Conservation (phyloP, 1,139 yeast genomes). For the Taphrina pruni region DNA sequence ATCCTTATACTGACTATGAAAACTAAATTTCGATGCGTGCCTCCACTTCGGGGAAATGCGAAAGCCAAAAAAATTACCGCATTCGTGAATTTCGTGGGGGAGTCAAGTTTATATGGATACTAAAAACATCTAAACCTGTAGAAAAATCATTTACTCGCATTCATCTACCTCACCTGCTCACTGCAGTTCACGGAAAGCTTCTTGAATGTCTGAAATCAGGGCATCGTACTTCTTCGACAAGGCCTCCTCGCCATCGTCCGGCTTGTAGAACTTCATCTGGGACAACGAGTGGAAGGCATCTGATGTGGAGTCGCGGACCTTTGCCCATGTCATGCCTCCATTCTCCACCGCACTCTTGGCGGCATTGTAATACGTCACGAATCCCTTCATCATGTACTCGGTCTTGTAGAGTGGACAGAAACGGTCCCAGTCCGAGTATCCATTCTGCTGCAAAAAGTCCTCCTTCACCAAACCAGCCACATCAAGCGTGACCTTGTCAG, state of each 20-base stretch:
- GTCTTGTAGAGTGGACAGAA: slow-evolving; percentile 99
- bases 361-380: slow-evolving; percentile 88
- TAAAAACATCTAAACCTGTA: background rate
- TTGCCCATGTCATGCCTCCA: slow-evolving; percentile 88
- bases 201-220: slow-evolving; percentile 25
- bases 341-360: slow-evolving; percentile 95
- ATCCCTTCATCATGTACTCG: slow-evolving; percentile 95
- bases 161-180: background rate
- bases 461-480: slow-evolving; percentile 90
- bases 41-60: slow-evolving; percentile 4
- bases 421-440: slow-evolving; percentile 96
- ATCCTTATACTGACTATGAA: too few relatives aligned
- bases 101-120: too few relatives aligned
- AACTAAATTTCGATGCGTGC: background rate
- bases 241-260: slow-evolving; percentile 84
- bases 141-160: background rate
- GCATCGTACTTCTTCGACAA: slow-evolving; percentile 72
- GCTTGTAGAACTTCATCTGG: slow-evolving; percentile 94
- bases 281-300: slow-evolving; percentile 94
- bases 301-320: slow-evolving; percentile 81
- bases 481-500: slow-evolving; percentile 94
- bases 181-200: slow-evolving; percentile 33
- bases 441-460: slow-evolving; percentile 98
- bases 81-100: too few relatives aligned
- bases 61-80: background rate